A percentile compares a stretch with the other conserved stretches of the same genome.
Conservation (phyloP, 495 filamentous ascomycete species). For the Aspergillus avenaceus region DNA sequence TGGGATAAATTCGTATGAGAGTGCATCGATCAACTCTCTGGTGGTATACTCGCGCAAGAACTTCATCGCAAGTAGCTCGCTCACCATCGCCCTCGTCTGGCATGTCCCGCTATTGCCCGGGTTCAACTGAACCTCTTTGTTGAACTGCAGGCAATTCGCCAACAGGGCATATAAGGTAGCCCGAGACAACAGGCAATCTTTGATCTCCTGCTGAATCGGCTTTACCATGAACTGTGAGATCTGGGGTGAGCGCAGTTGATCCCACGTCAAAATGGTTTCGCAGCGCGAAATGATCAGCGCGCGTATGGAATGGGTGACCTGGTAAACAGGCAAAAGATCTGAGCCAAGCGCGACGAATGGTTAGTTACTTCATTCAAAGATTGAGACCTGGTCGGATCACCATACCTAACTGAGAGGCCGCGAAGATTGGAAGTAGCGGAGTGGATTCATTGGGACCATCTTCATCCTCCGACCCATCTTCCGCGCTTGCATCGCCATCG, state of each 20-base stretch:
- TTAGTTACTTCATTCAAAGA: background rate
- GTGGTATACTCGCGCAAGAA: slow-evolving; percentile 83
- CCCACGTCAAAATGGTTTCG: slow-evolving; percentile 92
- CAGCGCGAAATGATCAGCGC: slow-evolving; percentile 74
- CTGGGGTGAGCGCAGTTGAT: slow-evolving; percentile 89
- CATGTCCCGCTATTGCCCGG: slow-evolving; percentile 79
- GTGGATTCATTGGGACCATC: slow-evolving; percentile 54
- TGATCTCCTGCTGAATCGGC: slow-evolving; percentile 81
- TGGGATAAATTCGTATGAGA: slow-evolving; percentile 92
- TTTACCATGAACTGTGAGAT: slow-evolving; percentile 94
- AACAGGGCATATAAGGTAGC: slow-evolving; percentile 85
- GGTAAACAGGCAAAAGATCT: slow-evolving; percentile 82
- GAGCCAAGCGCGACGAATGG: background rate
- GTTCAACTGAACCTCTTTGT: slow-evolving; percentile 75
- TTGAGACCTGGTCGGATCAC: background rate
- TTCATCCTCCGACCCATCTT: slow-evolving; percentile 39
- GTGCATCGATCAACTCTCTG: slow-evolving; percentile 81
- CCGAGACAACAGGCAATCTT: slow-evolving; percentile 71
- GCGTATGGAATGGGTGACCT: slow-evolving; percentile 82
- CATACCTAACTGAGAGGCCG: slow-evolving; percentile 71
- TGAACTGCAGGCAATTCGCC: slow-evolving; percentile 90
- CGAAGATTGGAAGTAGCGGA: slow-evolving; percentile 78
- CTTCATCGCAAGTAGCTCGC: slow-evolving; percentile 89
- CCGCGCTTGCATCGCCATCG: slow-evolving; percentile 33
- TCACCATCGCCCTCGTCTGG: slow-evolving; percentile 77